These are phyloP conservation scores for Diospyros lotus DNA, from an alignment of 148 eudicot species.

Conservation along the genomic window DNA sequence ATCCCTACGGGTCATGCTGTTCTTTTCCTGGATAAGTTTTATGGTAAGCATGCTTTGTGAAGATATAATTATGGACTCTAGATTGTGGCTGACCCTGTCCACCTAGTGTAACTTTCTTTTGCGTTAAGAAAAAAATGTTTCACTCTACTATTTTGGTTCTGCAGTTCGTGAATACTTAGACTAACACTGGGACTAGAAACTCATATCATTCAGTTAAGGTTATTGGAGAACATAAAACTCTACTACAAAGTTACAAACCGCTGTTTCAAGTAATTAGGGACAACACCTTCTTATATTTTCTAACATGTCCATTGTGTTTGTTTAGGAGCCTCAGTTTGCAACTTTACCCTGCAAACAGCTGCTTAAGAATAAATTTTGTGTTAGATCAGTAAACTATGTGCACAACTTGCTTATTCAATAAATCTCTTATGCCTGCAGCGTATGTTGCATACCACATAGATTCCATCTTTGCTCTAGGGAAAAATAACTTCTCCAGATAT, in stretches of 20 bases:
- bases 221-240: not conserved
- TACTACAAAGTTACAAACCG: not conserved
- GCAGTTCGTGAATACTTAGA: not conserved
- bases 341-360: not conserved
- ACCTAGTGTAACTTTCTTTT: not conserved
- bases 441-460: not conserved
- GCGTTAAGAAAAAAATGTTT: not conserved
- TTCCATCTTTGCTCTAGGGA: too few relatives aligned
- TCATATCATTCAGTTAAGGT: not conserved
- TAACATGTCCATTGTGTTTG: not conserved
- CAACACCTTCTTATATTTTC: not conserved
- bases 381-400: not conserved
- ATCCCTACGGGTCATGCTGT: not conserved
- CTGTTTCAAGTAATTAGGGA: not conserved
- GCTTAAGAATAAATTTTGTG: not conserved
- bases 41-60: not conserved
- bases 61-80: not conserved
- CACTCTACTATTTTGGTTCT: not conserved
- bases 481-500: too few relatives aligned
- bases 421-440: not conserved
- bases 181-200: not conserved
- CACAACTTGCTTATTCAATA: not conserved
- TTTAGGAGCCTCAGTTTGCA: not conserved
- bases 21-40: not conserved
- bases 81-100: not conserved